These are phyloP conservation scores for Geranium incanum DNA, from an alignment of 441 rosid species.

Conservation along the genomic window DNA sequence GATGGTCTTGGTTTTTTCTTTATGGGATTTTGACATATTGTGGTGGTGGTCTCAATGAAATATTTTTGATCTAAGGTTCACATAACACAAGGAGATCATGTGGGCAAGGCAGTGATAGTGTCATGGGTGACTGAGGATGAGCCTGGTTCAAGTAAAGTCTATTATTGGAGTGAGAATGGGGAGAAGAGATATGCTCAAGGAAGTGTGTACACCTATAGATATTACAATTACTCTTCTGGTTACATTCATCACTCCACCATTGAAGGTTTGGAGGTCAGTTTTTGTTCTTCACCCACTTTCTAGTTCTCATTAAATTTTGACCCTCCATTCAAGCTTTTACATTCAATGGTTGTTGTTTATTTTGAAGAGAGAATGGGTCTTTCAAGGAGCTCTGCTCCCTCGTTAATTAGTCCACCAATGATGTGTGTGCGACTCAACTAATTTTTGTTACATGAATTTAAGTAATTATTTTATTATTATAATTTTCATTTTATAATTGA, in stretches of 20 bases:
- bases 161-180: slow-evolving; percentile 50
- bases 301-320: not conserved
- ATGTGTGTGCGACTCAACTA: too few relatives aligned
- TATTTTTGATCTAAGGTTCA: slow-evolving; percentile 42
- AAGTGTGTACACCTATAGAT: slow-evolving; percentile 40
- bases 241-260: slow-evolving; percentile 75
- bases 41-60: too few relatives aligned
- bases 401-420: too few relatives aligned
- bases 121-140: slow-evolving; percentile 78
- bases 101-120: slow-evolving; percentile 66
- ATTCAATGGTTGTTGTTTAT: not conserved
- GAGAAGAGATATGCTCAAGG: slow-evolving; percentile 42
- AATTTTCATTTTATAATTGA: too few relatives aligned
- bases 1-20: too few relatives aligned
- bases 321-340: not conserved
- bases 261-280: slow-evolving; percentile 50
- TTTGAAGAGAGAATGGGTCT: too few relatives aligned
- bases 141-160: slow-evolving; percentile 50
- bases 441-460: too few relatives aligned
- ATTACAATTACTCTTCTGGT: slow-evolving; percentile 61
- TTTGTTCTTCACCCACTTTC: not conserved
- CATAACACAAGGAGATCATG: slow-evolving; percentile 78
- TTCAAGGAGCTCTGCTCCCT: too few relatives aligned
- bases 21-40: too few relatives aligned
- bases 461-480: too few relatives aligned